Base-by-base conservation (phyloP, 768 basidiomycete genomes). In the Postia placenta region DNA sequence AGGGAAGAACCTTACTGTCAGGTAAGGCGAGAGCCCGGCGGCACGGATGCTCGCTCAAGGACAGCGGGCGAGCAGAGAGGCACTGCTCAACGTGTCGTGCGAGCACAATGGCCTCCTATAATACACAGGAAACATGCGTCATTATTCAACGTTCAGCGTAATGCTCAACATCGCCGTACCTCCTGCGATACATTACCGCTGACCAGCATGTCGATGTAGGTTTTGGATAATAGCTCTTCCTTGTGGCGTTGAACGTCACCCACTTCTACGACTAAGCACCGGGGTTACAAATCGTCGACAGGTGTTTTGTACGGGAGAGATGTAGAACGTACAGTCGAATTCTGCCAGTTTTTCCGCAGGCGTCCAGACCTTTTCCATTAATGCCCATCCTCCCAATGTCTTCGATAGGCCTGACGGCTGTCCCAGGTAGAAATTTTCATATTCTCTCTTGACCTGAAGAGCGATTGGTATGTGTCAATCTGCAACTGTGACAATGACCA, bases 141-240 rank as follows among this genome's bases (percentile, higher is more conserved):
- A n/a, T n/a, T n/a, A n/a, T n/a, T n/a, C n/a, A 5, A 42, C 15
- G 20, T 12, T 20, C 12, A 11, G 24, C 1, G 49, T n/a, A n/a
- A n/a, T n/a, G n/a, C n/a, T n/a, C n/a, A n/a, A n/a, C n/a, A n/a
- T n/a, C 25, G 14, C 33, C 45, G 3, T 38, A 59, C 60, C 42
- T 76, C 65, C 17, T 65, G 55, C 0, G 56, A 50, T 11, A 76
- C 54, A 59, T 79, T 80, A 15, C 79, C 79, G 42, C 73, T 74
- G 2, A 76, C 65, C 19, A 81, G 60, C 0, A 64, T 63, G 45
- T 76, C 70, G 42, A 79, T 61, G 51, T 71, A 65, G 38, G 73
- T 45, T 33, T 71, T 60, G 17, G 61, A 59, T 15, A 79, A 61
- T 2, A 76, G 49, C 17, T 71, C 67, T 12, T 54, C 56, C 1